phyloP scores from a whole-genome alignment of 768 basidiomycete species.

The Leccinum broughii region DNA sequence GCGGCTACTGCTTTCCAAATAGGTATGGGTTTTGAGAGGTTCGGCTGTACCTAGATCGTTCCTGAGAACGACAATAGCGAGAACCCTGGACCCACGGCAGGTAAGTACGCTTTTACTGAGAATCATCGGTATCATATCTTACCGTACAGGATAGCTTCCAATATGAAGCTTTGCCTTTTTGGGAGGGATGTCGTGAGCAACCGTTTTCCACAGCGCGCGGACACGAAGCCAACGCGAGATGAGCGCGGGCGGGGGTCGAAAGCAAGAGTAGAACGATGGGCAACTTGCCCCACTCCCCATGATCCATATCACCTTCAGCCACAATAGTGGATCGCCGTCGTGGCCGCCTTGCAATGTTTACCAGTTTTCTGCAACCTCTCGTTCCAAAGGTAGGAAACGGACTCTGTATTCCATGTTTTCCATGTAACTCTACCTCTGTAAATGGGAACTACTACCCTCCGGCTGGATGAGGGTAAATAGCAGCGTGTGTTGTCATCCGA shows the following conservation, averaged over 20 bases:
- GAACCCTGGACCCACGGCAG: slow-evolving; percentile 25
- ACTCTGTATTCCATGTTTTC: neutral
- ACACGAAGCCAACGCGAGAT: neutral
- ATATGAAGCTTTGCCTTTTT: slow-evolving; percentile 21
- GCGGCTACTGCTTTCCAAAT: too few species aligned
- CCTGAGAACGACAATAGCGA: slow-evolving; percentile 10
- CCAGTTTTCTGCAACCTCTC: neutral
- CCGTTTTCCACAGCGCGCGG: neutral
- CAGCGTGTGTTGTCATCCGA: neutral
- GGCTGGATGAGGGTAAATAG: neutral
- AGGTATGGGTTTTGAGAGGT: too few species aligned
- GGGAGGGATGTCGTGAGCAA: slow-evolving; percentile 7
- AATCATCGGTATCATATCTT: neutral
- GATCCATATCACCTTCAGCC: neutral
- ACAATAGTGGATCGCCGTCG: neutral
- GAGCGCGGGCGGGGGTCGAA: neutral
- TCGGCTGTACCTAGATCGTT: too few species aligned
- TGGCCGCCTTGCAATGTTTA: neutral
- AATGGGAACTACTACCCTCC: neutral
- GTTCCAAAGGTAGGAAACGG: too few species aligned
- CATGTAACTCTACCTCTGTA: neutral
- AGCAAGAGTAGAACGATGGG: neutral
- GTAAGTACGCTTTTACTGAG: neutral
- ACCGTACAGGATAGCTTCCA: slow-evolving; percentile 24
- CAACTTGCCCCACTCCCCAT: neutral